These are phyloP conservation scores for Combretum micranthum DNA, from an alignment of 345 rosid genomes.

Conservation along the genomic window DNA sequence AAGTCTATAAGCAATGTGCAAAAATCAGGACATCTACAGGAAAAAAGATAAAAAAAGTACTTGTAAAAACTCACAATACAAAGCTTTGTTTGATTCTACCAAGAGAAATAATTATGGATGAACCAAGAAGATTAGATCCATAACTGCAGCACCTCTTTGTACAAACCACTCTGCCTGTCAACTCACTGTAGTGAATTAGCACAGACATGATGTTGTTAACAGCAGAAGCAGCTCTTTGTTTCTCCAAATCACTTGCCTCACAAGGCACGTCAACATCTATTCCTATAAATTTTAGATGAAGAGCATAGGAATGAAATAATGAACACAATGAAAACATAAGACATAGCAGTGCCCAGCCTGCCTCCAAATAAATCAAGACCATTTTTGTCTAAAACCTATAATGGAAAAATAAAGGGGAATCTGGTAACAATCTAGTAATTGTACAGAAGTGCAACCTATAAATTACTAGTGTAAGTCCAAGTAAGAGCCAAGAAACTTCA, in stretches of 20 bases:
- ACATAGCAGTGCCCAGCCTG: neutral
- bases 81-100: constrained; percentile 99
- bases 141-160: constrained; percentile 44
- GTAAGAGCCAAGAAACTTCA: too few species aligned
- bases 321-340: neutral
- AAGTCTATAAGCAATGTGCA: constrained; percentile 20
- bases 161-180: constrained; percentile 55
- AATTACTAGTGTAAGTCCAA: too few species aligned
- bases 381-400: too few species aligned
- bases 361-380: neutral
- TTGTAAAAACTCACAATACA: constrained; percentile 92
- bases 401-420: too few species aligned
- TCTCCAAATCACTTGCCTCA: constrained; percentile 71
- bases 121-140: constrained; percentile 39
- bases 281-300: constrained; percentile 22
- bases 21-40: constrained; percentile 9
- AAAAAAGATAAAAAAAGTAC: constrained; percentile 21
- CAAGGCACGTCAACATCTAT: constrained; percentile 55
- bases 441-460: too few species aligned
- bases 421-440: too few species aligned
- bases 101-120: constrained; percentile 77
- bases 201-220: constrained; percentile 48
- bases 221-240: constrained; percentile 48
- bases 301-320: neutral
- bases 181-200: constrained; percentile 54